Conservation (phyloP, 345 rosid genomes). For the Populus tremula region DNA sequence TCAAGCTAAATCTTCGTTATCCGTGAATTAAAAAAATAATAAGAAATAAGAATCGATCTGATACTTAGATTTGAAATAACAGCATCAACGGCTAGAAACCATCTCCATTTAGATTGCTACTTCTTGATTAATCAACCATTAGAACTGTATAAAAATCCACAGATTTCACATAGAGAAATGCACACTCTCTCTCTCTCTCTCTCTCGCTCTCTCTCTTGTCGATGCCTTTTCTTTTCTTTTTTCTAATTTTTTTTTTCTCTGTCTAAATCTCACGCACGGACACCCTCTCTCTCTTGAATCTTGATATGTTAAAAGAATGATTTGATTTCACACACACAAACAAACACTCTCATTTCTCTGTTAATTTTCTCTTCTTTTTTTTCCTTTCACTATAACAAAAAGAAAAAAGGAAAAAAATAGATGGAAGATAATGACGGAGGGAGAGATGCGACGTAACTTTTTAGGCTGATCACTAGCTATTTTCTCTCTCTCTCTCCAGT, state of each 20-base stretch:
- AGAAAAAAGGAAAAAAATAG: neutral
- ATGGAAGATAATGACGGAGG: constrained; percentile 11
- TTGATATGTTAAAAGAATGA: neutral
- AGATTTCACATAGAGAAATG: constrained; percentile 2
- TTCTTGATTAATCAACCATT: constrained; percentile 5
- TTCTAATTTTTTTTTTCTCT: neutral
- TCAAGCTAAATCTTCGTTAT: neutral
- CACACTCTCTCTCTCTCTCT: neutral
- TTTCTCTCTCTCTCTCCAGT: neutral
- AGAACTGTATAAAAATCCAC: constrained; percentile 4
- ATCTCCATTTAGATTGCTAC: neutral
- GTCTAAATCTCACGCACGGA: neutral
- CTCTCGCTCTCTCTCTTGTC: neutral
- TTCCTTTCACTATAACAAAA: neutral
- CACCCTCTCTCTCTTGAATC: neutral
- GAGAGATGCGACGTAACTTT: constrained; percentile 12
- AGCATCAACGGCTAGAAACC: neutral
- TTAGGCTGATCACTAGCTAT: neutral
- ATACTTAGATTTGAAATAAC: neutral
- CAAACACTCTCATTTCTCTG: constrained; percentile 6
- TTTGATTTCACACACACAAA: neutral
- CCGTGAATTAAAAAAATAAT: neutral
- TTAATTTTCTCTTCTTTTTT: neutral
- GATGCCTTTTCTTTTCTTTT: neutral
- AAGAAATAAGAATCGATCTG: constrained; percentile 4